phyloP scores from a whole-genome alignment of 371 early-diverging fungal genomes.

The Mortierella polycephala region DNA sequence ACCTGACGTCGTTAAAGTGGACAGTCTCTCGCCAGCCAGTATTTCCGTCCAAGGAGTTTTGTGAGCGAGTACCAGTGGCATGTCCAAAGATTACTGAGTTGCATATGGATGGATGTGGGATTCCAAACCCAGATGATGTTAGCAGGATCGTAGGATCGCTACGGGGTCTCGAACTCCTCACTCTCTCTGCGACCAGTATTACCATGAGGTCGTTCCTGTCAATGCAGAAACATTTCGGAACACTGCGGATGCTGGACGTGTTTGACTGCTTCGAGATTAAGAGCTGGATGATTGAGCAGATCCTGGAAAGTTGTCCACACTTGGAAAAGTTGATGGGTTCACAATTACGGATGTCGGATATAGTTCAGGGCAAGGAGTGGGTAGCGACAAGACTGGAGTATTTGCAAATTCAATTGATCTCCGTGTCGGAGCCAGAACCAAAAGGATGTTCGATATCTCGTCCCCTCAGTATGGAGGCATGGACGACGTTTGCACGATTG shows the following conservation, averaged over 20 bases:
- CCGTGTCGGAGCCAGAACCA: not conserved
- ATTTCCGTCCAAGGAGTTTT: slow-evolving; percentile 33
- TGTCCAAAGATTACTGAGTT: slow-evolving; percentile 26
- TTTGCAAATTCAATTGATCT: slow-evolving; percentile 14
- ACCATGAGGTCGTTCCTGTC: slow-evolving; percentile 10
- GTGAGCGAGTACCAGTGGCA: slow-evolving; percentile 25
- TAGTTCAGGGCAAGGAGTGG: slow-evolving; percentile 27
- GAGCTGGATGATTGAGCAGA: slow-evolving; percentile 37
- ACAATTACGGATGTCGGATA: slow-evolving; percentile 21
- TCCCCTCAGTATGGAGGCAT: slow-evolving; percentile 5
- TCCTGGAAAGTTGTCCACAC: slow-evolving; percentile 24
- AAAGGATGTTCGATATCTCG: not conserved
- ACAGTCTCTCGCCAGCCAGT: slow-evolving; percentile 7
- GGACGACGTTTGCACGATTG: slow-evolving; percentile 13
- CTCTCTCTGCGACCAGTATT: slow-evolving; percentile 24
- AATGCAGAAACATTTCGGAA: slow-evolving; percentile 20
- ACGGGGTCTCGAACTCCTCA: slow-evolving; percentile 5
- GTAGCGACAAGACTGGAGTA: slow-evolving; percentile 12
- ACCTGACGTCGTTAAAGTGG: slow-evolving; percentile 32
- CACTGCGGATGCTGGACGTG: slow-evolving; percentile 17
- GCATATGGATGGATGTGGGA: slow-evolving; percentile 31
- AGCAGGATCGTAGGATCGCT: slow-evolving; percentile 21
- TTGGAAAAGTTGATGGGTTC: slow-evolving; percentile 10
- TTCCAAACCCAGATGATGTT: slow-evolving; percentile 19
- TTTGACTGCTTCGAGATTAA: slow-evolving; percentile 21